Base-by-base conservation (phyloP, 1,284 basidiomycete genomes). In the Ceratobasidium sp. region DNA sequence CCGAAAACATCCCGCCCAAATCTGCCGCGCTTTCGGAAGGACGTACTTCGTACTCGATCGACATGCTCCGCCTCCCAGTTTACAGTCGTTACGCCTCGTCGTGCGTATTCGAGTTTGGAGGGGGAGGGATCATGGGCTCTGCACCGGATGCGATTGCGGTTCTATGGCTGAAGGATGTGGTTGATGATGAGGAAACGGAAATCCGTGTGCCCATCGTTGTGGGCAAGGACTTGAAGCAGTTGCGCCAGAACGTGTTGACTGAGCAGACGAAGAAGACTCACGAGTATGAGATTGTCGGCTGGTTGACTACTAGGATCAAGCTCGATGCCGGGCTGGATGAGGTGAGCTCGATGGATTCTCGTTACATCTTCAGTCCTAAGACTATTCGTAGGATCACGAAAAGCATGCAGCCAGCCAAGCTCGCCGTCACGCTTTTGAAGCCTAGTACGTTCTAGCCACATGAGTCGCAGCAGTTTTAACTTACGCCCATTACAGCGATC, bases 121-220 rank as follows among this genome's bases (percentile, higher is more conserved):
- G 84, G 64, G 81, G 80, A 36, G 77, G 82, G 4, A 75, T 84
- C 3, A 80, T 84, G 12, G 83, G 83, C 21, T 81, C 83, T 48
- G 77, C 78, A 32, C 85, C 86, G 0, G 84, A 86, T 21, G 90
- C 89, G 0, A 85, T 89, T 60, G 86, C 87, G 0, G 83, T 87
- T 1, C 78, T 89, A 0, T 91, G 89, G 89, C 80, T 91, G 73
- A 86, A 88, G 77, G 89, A 90, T 75, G 79, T 91, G 1, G 81
- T 82, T 14, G 87, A 88, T 73, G 81, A 84, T 69, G 84, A 86
- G 74, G 84, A 85, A 75, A 84, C 78, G 36, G 78, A 78, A n/a
- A 74, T 85, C 26, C 79, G 82, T 46, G 74, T 84, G 2, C 81
- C 84, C 8, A 76, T 86, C 26, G 74, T 83, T 21, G 77, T 78